Base-by-base conservation (phyloP, 257 asterid species). In the Fraxinus pennsylvanica region DNA sequence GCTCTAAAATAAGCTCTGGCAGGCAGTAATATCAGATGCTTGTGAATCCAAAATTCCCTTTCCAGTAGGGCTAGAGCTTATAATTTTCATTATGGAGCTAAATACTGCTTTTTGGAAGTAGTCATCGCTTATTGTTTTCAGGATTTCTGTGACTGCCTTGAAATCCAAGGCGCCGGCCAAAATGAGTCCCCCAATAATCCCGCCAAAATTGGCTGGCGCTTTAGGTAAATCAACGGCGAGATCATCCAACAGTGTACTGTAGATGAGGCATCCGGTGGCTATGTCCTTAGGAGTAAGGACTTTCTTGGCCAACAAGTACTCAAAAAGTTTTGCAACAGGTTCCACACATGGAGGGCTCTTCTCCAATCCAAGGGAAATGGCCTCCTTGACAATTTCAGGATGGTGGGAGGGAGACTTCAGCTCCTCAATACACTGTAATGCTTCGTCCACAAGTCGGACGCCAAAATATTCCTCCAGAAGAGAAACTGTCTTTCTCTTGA, bases 191-290 rank as follows among this genome's bases (percentile, higher is more conserved):
- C 94, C 97, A n/a, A 96, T 75, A 38, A 96, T 89, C 87, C 89
- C 94, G 19, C 97, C 99, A 39, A 94, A 94, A 78, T 61, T 81
- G n/a, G 84, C 77, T 0, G 99, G 99, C 0, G 99, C 97, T 81
- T 86, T 96, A 1, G 99, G 99, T 29, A 96, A 79, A 80, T 96
- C 99, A 33, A 96, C 91, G 76, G 94, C 97, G 0, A 96, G 89
- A 75, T 96, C 99, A 76, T 92, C 98, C 81, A 94, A 79, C 66
- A 84, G 12, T 1, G 84, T 86, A 0, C 94, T 94, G 35, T 88
- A 96, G 10, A 33, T 77, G 32, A 84, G 76, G 47, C 87, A 90
- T 21, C 98, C 99, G 0, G 85, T 61, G 68, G 25, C 72, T 30
- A 92, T 77, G 73, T 93, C 96, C 35, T 10, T 79, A 1, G 83